phyloP scores from a whole-genome alignment of 2,329 filamentous ascomycete genomes.

The Aspergillus candidus region DNA sequence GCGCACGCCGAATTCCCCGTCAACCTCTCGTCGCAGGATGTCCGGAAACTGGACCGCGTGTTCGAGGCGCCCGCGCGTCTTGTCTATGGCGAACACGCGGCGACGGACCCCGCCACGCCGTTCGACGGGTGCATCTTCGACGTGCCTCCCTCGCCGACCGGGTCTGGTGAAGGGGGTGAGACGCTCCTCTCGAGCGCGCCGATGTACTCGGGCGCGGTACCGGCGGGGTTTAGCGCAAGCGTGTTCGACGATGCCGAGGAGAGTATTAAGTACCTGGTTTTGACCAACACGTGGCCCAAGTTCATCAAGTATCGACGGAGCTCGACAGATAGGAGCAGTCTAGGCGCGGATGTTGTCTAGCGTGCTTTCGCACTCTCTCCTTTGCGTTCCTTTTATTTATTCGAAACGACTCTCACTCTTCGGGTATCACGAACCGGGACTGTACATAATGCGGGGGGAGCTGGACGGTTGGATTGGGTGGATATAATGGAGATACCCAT shows the following conservation, averaged over 20 bases:
- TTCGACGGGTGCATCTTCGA: slow-evolving; percentile 26
- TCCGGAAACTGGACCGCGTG: slow-evolving; percentile 49
- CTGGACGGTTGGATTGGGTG: no score
- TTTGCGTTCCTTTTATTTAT: no score
- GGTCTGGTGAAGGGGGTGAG: slow-evolving; percentile 13
- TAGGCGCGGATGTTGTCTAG: no score
- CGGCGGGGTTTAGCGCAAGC: slow-evolving; percentile 43
- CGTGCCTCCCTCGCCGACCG: slow-evolving; percentile 15
- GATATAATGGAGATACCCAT: no score
- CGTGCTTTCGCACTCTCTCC: no score
- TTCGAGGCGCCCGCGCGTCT: slow-evolving; percentile 50
- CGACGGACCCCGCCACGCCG: slow-evolving; percentile 34
- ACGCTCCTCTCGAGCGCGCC: slow-evolving; percentile 22
- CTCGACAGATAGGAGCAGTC: not conserved
- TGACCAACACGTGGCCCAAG: slow-evolving; percentile 61
- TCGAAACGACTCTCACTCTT: no score
- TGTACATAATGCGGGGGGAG: no score
- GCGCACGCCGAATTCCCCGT: slow-evolving; percentile 60
- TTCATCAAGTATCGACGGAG: slow-evolving; percentile 23
- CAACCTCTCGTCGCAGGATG: slow-evolving; percentile 56
- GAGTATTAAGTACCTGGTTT: slow-evolving; percentile 61
- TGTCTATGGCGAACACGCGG: slow-evolving; percentile 35
- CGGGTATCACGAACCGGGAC: no score
- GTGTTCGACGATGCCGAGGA: slow-evolving; percentile 56
- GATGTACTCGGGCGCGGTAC: slow-evolving; percentile 30